These are phyloP conservation scores for Panicum virgatum DNA, from an alignment of 202 grass and related monocot species.

Conservation along the genomic window DNA sequence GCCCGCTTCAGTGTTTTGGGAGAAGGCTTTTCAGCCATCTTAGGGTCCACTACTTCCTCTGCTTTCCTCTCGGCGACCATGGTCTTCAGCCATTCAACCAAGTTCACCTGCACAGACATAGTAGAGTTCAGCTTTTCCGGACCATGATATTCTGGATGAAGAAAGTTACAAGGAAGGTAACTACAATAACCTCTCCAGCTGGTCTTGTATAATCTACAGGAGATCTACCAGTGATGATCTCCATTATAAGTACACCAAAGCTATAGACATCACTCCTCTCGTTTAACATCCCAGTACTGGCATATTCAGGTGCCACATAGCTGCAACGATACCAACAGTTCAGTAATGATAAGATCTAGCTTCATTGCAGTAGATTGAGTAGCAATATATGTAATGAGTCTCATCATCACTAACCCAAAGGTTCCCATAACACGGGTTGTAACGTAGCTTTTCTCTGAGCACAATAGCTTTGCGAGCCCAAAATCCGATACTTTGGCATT, in stretches of 20 bases:
- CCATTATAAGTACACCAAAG: constrained; percentile 92
- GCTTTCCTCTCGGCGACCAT: constrained; percentile 81
- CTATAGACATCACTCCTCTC: constrained; percentile 97
- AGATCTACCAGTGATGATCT: constrained; percentile 84
- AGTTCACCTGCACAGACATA: constrained; percentile 61
- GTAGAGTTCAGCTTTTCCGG: neutral
- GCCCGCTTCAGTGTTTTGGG: constrained; percentile 73
- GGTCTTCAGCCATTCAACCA: constrained; percentile 87
- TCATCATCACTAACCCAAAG: constrained; percentile 73
- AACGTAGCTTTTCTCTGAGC: constrained; percentile 82
- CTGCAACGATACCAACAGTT: constrained; percentile 49
- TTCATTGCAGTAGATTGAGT: constrained; percentile 1
- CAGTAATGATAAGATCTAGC: neutral
- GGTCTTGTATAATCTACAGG: constrained; percentile 88
- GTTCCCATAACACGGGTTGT: constrained; percentile 97
- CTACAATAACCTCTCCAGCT: constrained; percentile 59
- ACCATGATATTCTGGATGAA: neutral
- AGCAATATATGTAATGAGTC: neutral
- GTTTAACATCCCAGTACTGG: constrained; percentile 89
- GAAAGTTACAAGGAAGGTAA: neutral
- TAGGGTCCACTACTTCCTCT: constrained; percentile 79
- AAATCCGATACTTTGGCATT: constrained; percentile 90
- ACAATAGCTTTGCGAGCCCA: constrained; percentile 85
- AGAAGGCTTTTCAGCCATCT: constrained; percentile 70
- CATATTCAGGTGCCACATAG: constrained; percentile 88